A percentile compares a stretch with the other conserved stretches of the same genome.
phyloP scores from a whole-genome alignment of 768 basidiomycete genomes.

The Coprinopsis cinerea region DNA sequence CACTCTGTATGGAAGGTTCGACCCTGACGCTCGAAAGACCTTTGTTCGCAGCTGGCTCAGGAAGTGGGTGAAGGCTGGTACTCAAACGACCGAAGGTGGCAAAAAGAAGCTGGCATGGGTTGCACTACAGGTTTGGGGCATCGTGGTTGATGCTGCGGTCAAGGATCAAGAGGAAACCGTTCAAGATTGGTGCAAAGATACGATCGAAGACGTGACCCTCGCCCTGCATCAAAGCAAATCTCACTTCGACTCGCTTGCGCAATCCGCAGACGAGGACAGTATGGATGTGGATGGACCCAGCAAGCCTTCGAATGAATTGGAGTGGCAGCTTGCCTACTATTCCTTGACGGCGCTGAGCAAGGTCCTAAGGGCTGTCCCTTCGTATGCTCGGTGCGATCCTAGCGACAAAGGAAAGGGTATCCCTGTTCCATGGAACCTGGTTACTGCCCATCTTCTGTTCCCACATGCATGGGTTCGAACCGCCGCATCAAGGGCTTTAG shows the following conservation, averaged over 20 bases:
- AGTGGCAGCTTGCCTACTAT: constrained; percentile 85
- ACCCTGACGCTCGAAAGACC: constrained; percentile 44
- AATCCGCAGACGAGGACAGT: constrained; percentile 37
- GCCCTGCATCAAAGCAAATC: constrained; percentile 39
- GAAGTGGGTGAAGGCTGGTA: constrained; percentile 66
- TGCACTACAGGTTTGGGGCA: constrained; percentile 76
- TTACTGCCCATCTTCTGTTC: constrained; percentile 68
- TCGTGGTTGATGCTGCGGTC: constrained; percentile 67
- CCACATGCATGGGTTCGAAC: constrained; percentile 95
- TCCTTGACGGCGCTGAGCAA: constrained; percentile 63
- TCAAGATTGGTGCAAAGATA: constrained; percentile 49
- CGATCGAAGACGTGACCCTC: constrained; percentile 52
- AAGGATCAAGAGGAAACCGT: constrained; percentile 40
- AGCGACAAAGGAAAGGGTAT: constrained; percentile 20
- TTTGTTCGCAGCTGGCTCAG: constrained; percentile 66
- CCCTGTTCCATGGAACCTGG: constrained; percentile 51
- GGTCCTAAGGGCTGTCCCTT: constrained; percentile 51
- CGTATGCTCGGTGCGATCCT: constrained; percentile 32
- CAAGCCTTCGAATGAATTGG: constrained; percentile 22
- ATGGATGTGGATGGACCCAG: constrained; percentile 40
- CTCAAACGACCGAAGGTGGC: constrained; percentile 36
- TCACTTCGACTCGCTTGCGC: constrained; percentile 24
- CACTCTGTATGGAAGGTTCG: constrained; percentile 62
- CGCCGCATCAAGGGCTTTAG: constrained; percentile 71
- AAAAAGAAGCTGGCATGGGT: constrained; percentile 49